Conservation (phyloP, 2,329 filamentous ascomycete species). For the Scytalidium sp. region DNA sequence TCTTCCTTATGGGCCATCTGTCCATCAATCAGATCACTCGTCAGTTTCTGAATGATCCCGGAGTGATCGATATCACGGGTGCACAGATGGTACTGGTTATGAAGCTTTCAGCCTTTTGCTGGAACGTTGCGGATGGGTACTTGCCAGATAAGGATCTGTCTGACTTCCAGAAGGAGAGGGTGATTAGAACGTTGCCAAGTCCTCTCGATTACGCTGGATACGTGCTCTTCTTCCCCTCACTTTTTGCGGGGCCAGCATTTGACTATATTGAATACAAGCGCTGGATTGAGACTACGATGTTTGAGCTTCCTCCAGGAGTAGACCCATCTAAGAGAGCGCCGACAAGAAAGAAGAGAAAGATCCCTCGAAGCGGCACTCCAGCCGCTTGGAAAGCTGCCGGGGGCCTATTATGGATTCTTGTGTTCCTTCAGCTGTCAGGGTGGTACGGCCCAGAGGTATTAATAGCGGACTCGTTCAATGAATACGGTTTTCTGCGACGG, state of each 20-base stretch:
- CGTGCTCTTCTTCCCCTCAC: constrained; percentile 89
- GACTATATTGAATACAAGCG: constrained; percentile 90
- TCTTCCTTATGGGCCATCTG: constrained; percentile 95
- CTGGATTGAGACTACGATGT: constrained; percentile 95
- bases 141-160: constrained; percentile 77
- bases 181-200: constrained; percentile 69
- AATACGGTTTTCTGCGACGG: constrained; percentile 67
- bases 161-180: constrained; percentile 80
- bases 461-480: constrained; percentile 62
- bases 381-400: constrained; percentile 71
- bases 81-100: constrained; percentile 98
- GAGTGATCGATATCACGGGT: constrained; percentile 80
- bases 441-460: constrained; percentile 64
- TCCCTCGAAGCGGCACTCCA: constrained; percentile 85
- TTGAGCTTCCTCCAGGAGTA: constrained; percentile 76
- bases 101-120: constrained; percentile 95
- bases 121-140: constrained; percentile 93
- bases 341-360: constrained; percentile 85
- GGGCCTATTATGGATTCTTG: constrained; percentile 76
- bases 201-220: constrained; percentile 84
- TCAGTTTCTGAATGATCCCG: constrained; percentile 65
- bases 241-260: constrained; percentile 88
- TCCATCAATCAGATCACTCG: constrained; percentile 84
- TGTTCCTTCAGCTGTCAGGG: constrained; percentile 70
- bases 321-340: constrained; percentile 82